Percentiles rank a stretch among this genome's conserved stretches.
Conservation (phyloP, 139 green algal species). For the Chlamydomonas schloesseri region DNA sequence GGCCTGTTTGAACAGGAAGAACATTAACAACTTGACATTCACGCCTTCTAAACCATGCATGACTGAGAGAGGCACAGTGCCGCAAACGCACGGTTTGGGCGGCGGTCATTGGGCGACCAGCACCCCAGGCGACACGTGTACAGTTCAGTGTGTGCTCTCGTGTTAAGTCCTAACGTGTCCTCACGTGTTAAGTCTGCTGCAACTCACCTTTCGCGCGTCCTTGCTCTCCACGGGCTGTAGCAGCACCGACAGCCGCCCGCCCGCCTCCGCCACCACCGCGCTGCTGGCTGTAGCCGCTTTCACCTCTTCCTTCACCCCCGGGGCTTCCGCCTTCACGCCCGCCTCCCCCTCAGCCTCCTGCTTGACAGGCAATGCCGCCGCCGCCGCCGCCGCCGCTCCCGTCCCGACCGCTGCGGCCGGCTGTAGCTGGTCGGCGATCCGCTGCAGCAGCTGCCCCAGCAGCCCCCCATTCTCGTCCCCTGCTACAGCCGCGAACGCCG, state of each 20-base stretch:
- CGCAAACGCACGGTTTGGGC: too few relatives aligned
- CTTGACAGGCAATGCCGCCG: background rate
- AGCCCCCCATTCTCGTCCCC: constrained; percentile 3
- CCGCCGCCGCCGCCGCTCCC: background rate
- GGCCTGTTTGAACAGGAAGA: background rate
- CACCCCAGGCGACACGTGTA: too few relatives aligned
- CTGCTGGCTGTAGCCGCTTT: too few relatives aligned
- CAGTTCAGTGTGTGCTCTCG: too few relatives aligned
- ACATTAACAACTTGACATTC: background rate
- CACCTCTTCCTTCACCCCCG: background rate
- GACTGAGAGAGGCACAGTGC: too few relatives aligned
- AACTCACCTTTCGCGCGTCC: constrained; percentile 56
- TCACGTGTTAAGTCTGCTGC: too few relatives aligned
- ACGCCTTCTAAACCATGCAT: too few relatives aligned
- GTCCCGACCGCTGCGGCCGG: background rate
- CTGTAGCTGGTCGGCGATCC: background rate
- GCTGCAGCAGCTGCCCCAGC: constrained; percentile 13
- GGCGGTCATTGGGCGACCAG: too few relatives aligned
- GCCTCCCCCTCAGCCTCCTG: background rate
- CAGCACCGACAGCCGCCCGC: constrained; percentile 36
- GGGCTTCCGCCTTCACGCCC: background rate
- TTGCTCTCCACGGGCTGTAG: constrained; percentile 57
- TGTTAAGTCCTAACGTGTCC: too few relatives aligned
- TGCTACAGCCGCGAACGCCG: constrained; percentile 23
- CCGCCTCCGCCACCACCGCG: too few relatives aligned